Conservation (phyloP, 2,329 filamentous ascomycete species). For the Diplodia seriata region DNA sequence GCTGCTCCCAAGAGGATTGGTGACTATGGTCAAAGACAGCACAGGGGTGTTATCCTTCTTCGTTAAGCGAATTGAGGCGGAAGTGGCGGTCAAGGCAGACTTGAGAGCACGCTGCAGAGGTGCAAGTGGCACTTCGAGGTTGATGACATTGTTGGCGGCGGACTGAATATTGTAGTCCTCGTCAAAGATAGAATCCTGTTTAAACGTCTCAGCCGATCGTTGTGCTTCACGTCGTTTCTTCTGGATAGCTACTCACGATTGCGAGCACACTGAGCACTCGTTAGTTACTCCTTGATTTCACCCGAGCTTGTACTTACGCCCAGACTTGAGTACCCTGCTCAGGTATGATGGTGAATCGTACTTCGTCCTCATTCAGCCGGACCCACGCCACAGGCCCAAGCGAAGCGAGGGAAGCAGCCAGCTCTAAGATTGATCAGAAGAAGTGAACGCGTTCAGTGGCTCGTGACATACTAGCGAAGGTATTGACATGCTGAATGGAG, state of each 20-base stretch:
- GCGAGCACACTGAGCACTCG: conserved; percentile 47
- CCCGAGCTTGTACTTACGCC: conserved; percentile 68
- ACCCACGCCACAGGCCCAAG: conserved; percentile 88
- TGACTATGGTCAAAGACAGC: conserved; percentile 87
- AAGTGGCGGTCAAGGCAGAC: conserved; percentile 81
- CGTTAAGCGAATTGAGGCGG: conserved; percentile 85
- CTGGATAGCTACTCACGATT: conserved; percentile 46
- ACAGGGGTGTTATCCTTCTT: conserved; percentile 90
- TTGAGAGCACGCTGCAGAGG: conserved; percentile 89
- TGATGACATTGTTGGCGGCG: conserved; percentile 87
- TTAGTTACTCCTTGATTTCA: conserved; percentile 35
- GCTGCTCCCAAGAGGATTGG: conserved; percentile 65
- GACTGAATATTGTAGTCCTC: conserved; percentile 85
- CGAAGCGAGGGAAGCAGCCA: conserved; percentile 67
- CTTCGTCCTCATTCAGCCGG: conserved; percentile 82
- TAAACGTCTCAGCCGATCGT: neutral
- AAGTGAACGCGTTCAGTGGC: conserved; percentile 24
- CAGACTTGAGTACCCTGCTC: conserved; percentile 96
- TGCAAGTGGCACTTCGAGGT: conserved; percentile 90
- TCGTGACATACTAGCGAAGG: conserved; percentile 58
- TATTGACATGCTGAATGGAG: conserved; percentile 58
- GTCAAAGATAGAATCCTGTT: conserved; percentile 85
- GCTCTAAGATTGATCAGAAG: conserved; percentile 52
- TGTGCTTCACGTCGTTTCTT: neutral
- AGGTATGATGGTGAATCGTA: conserved; percentile 94